Evolutionary conservation across 257 asterid genomes (phyloP).

Genomic region (Scutellaria minor): DNA sequence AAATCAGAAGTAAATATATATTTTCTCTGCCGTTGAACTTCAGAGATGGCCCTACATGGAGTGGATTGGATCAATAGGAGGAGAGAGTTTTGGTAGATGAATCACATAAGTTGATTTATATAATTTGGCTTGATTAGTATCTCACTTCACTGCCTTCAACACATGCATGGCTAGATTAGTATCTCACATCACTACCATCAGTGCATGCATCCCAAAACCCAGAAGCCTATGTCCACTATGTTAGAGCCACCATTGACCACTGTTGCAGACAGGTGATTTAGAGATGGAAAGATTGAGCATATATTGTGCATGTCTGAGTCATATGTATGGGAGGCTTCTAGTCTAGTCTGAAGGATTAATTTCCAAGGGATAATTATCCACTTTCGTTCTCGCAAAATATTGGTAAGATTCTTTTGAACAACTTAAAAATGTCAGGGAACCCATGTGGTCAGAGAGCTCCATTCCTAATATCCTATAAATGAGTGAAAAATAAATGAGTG

Average conservation of each 20-base stretch:
- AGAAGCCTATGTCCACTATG: background rate
- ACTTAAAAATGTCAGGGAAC: background rate
- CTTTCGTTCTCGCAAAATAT: background rate
- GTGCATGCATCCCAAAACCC: background rate
- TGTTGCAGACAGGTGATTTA: background rate
- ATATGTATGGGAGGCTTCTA: background rate
- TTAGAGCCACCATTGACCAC: background rate
- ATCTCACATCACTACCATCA: no score
- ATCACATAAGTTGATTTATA: background rate
- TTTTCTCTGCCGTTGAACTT: background rate
- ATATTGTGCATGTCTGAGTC: background rate
- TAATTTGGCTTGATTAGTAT: background rate
- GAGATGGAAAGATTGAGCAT: background rate
- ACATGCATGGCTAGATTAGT: background rate
- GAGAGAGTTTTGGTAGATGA: background rate
- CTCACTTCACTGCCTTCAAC: no score
- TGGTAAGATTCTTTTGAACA: conserved; percentile 18
- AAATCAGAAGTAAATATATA: background rate
- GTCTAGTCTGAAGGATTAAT: background rate
- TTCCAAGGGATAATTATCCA: background rate
- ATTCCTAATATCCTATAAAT: background rate
- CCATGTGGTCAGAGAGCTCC: background rate
- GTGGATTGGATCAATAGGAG: background rate
- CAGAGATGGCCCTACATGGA: background rate
- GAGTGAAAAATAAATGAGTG: no score